Base-by-base conservation (phyloP, 768 basidiomycete species). In the Glaciozyma antarctica region DNA sequence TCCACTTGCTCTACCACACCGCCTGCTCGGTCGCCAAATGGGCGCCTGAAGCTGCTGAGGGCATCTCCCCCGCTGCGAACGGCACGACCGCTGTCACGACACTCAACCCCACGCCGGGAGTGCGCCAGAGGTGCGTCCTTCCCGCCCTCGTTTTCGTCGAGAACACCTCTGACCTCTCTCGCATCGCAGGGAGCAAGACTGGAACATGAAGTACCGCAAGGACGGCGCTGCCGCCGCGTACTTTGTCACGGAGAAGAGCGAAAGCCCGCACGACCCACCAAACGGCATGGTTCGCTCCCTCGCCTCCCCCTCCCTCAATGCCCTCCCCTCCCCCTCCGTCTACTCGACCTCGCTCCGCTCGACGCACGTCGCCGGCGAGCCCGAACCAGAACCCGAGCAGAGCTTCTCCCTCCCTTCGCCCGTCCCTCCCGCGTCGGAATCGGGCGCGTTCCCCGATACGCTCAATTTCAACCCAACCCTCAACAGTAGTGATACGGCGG, bases 1-100 rank as follows among this genome's bases (percentile, higher is more conserved):
- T 67, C 28, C 62, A 65, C 34, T 60, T 74, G 15, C 71, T 74
- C 8, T 73, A 73, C 48, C 57, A 70, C 56, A 70, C 66, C 10
- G 66, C 63, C 13, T 51, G 55, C 34, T 63, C 63, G 22, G 59
- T 65, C 2, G 32, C 43, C 24, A 28, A 52, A 4, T 66, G 66
- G 61, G 60, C 66, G 7, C 53, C 70, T 2, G 70, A 71, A 24
- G 61, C 66, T 16, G 64, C 64, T 38, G 62, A 65, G 30, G 70
- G 70, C 22, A n/a, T 62, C 30, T 66, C 64, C 12, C 66, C 66
- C 0, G 66, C 66, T 0, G 58, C 69, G 28, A 34, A 32, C 38
- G 65, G 63, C 7, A 63, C 69, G 32, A 62, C 65, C 1, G 61
- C 69, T 8, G 58, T 70, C 30, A 64, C 65, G 24, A 62, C 69